Conservation (phyloP, 176 grass and related monocot genomes). For the Avena insularis region DNA sequence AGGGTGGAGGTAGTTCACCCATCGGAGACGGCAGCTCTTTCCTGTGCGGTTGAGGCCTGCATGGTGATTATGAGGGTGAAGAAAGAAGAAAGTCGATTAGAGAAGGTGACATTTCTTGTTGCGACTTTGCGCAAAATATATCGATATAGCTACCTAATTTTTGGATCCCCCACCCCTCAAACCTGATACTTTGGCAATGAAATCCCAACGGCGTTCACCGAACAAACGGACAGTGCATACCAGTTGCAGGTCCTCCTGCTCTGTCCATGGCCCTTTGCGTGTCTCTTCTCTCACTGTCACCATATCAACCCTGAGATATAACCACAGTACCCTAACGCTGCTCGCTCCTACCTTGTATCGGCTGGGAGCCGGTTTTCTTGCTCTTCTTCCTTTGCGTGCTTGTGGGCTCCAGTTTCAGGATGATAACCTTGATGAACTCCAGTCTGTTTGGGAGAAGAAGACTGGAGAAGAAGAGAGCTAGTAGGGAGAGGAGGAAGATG, state of each 20-base stretch:
- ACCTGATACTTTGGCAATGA: slow-evolving; percentile 98
- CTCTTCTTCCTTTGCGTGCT: slow-evolving; percentile 53
- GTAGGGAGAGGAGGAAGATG: slow-evolving; percentile 33
- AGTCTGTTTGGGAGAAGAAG: slow-evolving; percentile 39
- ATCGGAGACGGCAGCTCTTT: slow-evolving; percentile 85
- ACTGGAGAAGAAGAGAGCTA: slow-evolving; percentile 37
- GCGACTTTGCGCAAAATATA: slow-evolving; percentile 53
- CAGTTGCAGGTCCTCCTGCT: slow-evolving; percentile 97
- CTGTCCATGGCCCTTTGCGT: slow-evolving; percentile 85
- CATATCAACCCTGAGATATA: slow-evolving; percentile 51
- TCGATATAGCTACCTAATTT: slow-evolving; percentile 57
- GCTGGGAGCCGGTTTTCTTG: slow-evolving; percentile 50
- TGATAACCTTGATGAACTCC: slow-evolving; percentile 49
- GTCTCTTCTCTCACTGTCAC: slow-evolving; percentile 89
- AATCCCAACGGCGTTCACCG: slow-evolving; percentile 99
- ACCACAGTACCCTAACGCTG: slow-evolving; percentile 46
- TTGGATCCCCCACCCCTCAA: slow-evolving; percentile 93
- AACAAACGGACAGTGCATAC: slow-evolving; percentile 96
- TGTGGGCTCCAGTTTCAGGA: slow-evolving; percentile 62
- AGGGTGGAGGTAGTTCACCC: slow-evolving; percentile 96
- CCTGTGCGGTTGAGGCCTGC: slow-evolving; percentile 86
- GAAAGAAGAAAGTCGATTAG: slow-evolving; percentile 48
- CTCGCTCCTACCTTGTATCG: slow-evolving; percentile 54
- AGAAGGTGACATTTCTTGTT: slow-evolving; percentile 36
- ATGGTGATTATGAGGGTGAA: slow-evolving; percentile 27